phyloP scores from a whole-genome alignment of 139 green algal genomes.

The Marvania coccoides region DNA sequence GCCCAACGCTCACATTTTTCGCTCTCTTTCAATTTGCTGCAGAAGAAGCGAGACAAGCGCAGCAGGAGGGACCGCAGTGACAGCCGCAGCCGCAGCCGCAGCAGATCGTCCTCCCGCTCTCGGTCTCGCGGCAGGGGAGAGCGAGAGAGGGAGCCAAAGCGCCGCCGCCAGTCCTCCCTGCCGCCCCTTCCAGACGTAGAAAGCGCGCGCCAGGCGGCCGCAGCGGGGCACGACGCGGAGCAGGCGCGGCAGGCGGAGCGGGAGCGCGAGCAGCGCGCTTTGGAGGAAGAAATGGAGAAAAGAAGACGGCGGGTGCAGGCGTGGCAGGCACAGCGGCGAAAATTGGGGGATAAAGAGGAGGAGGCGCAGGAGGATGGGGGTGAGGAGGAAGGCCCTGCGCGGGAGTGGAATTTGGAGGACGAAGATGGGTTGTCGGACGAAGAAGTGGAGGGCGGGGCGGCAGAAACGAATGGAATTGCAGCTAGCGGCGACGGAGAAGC shows the following conservation, averaged over 20 bases:
- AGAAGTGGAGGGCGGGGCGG: slow-evolving; percentile 1
- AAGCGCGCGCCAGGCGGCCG: slow-evolving; percentile 4
- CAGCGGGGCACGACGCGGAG: slow-evolving; percentile 12
- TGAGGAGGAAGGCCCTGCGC: neutral
- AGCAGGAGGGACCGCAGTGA: neutral
- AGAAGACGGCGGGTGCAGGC: slow-evolving; percentile 56
- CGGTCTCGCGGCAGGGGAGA: neutral
- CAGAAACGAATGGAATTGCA: slow-evolving; percentile 6
- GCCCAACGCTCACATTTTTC: no score
- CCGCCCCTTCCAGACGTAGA: neutral
- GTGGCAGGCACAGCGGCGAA: slow-evolving; percentile 38
- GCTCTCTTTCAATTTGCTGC: no score
- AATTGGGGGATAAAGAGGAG: slow-evolving; percentile 8
- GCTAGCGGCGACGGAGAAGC: neutral
- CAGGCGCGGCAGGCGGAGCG: slow-evolving; percentile 7
- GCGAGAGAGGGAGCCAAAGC: neutral
- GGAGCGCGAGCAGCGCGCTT: slow-evolving; percentile 30
- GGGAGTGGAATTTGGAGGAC: slow-evolving; percentile 8
- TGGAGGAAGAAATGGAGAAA: slow-evolving; percentile 62
- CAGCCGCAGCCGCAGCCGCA: neutral
- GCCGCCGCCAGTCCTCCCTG: neutral
- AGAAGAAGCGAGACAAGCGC: neutral
- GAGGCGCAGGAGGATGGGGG: neutral
- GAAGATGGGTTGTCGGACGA: neutral
- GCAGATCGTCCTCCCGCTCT: no score